Evolutionary conservation across 169 alveolate genomes (phyloP).

Genomic region (Plasmodium gaboni): DNA sequence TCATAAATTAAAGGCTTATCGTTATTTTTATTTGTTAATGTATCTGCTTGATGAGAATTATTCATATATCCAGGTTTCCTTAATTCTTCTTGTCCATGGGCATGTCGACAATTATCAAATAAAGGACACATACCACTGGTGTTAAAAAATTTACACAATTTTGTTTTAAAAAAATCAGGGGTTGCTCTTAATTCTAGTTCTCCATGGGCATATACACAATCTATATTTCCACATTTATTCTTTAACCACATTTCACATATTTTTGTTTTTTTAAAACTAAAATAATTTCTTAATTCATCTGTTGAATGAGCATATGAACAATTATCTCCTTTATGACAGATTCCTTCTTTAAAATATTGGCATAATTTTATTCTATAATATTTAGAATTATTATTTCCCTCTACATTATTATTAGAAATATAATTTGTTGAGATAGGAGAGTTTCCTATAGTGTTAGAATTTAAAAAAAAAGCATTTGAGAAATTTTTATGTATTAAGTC

Average conservation of each 20-base stretch:
- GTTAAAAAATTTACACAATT: constrained; percentile 83
- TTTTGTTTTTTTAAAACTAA: constrained; percentile 74
- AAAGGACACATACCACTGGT: constrained; percentile 81
- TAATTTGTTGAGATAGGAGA: neutral
- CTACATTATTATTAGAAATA: neutral
- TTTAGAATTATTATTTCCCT: constrained; percentile 27
- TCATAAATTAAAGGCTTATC: constrained; percentile 10
- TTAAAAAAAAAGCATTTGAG: too few species aligned
- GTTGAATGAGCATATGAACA: constrained; percentile 58
- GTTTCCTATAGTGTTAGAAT: too few species aligned
- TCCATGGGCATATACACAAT: constrained; percentile 87
- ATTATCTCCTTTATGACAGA: constrained; percentile 53
- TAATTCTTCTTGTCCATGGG: constrained; percentile 85
- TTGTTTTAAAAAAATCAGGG: constrained; percentile 83
- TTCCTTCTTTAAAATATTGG: constrained; percentile 51
- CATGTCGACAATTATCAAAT: constrained; percentile 83
- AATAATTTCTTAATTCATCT: constrained; percentile 25
- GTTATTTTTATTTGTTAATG: constrained; percentile 23
- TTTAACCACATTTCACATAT: constrained; percentile 83
- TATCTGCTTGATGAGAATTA: constrained; percentile 9
- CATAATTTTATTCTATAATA: constrained; percentile 65
- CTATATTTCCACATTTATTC: constrained; percentile 78
- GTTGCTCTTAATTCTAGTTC: constrained; percentile 81
- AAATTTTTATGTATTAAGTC: too few species aligned
- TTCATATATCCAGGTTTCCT: constrained; percentile 77